Percentiles rank a stretch among this genome's conserved stretches.
These are phyloP conservation scores for Vanilla planifolia DNA, from an alignment of 106 monocot species.

Conservation along the genomic window DNA sequence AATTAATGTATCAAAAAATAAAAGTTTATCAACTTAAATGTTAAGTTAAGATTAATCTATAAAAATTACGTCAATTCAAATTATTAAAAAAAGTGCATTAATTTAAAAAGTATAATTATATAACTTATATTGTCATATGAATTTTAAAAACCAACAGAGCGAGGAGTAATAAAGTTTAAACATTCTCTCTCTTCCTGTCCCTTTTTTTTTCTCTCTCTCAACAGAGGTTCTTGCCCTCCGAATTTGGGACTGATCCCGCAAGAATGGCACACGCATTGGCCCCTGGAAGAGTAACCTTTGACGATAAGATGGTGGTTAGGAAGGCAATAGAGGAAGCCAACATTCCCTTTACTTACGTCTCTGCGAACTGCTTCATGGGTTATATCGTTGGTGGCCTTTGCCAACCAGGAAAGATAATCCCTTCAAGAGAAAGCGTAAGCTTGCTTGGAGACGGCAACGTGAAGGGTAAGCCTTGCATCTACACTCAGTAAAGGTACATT, in stretches of 20 bases:
- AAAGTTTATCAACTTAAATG: no score
- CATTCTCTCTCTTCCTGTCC: no score
- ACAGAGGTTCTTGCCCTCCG: conserved; percentile 59
- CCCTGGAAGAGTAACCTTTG: conserved; percentile 41
- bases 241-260: conserved; percentile 54
- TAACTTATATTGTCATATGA: no score
- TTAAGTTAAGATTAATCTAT: no score
- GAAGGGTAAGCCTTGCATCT: no score
- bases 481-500: no score
- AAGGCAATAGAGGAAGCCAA: conserved; percentile 39
- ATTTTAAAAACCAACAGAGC: no score
- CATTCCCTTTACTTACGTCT: conserved; percentile 53
- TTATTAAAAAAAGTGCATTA: no score
- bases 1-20: no score
- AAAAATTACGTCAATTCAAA: no score
- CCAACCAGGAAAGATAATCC: conserved; percentile 29
- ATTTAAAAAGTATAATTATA: no score
- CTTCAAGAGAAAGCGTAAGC: conserved; percentile 29
- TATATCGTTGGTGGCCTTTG: conserved; percentile 57
- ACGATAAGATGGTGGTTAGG: conserved; percentile 56
- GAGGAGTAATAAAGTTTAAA: no score
- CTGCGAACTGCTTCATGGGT: conserved; percentile 47
- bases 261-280: conserved; percentile 40
- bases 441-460: conserved; percentile 39
- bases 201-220: background rate